Evolutionary conservation across 192 early-diverging fungal species (phyloP).

Genomic region (Backusella australiensis): DNA sequence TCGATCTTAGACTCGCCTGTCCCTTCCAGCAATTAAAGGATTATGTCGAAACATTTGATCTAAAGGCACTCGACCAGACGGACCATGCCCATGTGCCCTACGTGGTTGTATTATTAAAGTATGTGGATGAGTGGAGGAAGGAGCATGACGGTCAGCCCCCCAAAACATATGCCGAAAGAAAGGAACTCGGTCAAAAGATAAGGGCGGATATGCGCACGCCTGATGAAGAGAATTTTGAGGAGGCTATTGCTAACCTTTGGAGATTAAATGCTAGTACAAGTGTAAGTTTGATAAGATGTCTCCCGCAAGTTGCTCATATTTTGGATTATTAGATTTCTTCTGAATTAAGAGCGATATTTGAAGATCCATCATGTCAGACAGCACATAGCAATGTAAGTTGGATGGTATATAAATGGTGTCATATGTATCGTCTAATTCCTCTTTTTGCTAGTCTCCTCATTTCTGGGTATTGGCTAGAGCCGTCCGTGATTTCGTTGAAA

Average conservation of each 20-base stretch:
- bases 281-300: neutral
- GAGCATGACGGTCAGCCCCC: slow-evolving; percentile 63
- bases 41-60: slow-evolving; percentile 65
- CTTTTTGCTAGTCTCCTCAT: slow-evolving; percentile 36
- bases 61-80: slow-evolving; percentile 61
- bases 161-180: slow-evolving; percentile 56
- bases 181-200: slow-evolving; percentile 65
- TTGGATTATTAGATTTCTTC: slow-evolving; percentile 41
- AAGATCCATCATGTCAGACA: slow-evolving; percentile 50
- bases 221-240: slow-evolving; percentile 89
- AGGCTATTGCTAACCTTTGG: slow-evolving; percentile 70
- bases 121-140: slow-evolving; percentile 70
- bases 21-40: slow-evolving; percentile 74
- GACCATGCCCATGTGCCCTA: slow-evolving; percentile 85
- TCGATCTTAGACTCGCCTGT: slow-evolving; percentile 80
- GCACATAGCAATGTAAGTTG: slow-evolving; percentile 33
- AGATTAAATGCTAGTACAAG: slow-evolving; percentile 23
- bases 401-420: no score
- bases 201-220: slow-evolving; percentile 49
- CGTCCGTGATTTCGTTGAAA: slow-evolving; percentile 72
- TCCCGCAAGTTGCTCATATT: neutral
- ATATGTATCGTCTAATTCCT: no score
- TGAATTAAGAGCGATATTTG: slow-evolving; percentile 50
- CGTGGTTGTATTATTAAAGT: slow-evolving; percentile 77
- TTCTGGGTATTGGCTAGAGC: slow-evolving; percentile 91